These are phyloP conservation scores for Peronospora tabacina DNA, from an alignment of 352 stramenopile species.

Conservation along the genomic window DNA sequence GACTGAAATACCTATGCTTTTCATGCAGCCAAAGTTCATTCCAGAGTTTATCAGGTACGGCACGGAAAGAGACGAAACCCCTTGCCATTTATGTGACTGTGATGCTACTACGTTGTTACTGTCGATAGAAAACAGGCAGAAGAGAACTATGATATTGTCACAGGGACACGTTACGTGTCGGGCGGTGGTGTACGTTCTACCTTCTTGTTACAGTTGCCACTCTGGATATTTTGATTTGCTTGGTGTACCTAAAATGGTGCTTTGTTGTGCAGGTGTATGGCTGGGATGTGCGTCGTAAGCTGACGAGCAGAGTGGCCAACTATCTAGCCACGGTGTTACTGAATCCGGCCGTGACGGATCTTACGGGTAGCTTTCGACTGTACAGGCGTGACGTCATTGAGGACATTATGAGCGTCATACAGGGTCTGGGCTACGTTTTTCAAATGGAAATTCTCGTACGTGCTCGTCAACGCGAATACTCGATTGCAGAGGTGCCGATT, in stretches of 20 bases:
- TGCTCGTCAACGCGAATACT: slow-evolving; percentile 87
- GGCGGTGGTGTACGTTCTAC: slow-evolving; percentile 85
- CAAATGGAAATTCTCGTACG: slow-evolving; percentile 99
- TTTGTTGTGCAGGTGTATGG: slow-evolving; percentile 79
- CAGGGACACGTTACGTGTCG: slow-evolving; percentile 90
- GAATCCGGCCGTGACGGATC: slow-evolving; percentile 91
- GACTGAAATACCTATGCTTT: neutral
- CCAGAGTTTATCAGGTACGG: slow-evolving; percentile 83
- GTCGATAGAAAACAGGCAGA: slow-evolving; percentile 55
- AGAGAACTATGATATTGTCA: slow-evolving; percentile 92
- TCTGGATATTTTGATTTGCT: neutral
- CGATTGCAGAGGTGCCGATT: slow-evolving; percentile 94
- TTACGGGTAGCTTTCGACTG: slow-evolving; percentile 96
- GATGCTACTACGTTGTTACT: slow-evolving; percentile 8
- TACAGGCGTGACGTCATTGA: slow-evolving; percentile 94
- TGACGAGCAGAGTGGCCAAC: slow-evolving; percentile 95
- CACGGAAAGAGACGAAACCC: neutral
- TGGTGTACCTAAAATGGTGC: neutral
- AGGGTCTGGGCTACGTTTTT: slow-evolving; percentile 94
- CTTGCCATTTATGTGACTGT: neutral
- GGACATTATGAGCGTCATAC: slow-evolving; percentile 89
- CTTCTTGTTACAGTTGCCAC: neutral
- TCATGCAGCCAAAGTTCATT: slow-evolving; percentile 92
- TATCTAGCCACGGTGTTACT: slow-evolving; percentile 96
- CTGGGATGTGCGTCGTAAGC: slow-evolving; percentile 94